Conservation (phyloP, 2,329 filamentous ascomycete species). For the Pseudocercospora cruenta region DNA sequence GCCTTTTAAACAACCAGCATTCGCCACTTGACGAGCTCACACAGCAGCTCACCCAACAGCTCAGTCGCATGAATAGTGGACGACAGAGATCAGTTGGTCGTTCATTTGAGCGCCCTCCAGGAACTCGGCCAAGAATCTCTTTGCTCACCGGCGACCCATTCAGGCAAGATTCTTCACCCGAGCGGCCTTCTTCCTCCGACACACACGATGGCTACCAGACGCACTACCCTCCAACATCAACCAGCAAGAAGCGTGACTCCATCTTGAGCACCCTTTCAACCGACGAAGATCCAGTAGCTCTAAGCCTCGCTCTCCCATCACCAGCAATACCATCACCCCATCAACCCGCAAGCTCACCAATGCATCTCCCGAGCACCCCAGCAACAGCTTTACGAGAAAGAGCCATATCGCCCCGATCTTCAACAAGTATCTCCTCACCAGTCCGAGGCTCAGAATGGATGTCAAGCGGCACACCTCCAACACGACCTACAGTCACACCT, state of each 20-base stretch:
- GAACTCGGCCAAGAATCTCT: conserved; percentile 19
- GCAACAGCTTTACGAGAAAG: conserved; percentile 8
- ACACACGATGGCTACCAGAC: neutral
- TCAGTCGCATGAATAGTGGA: conserved; percentile 32
- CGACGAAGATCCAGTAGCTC: conserved; percentile 22
- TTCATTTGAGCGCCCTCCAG: conserved; percentile 28
- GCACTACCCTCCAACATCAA: neutral
- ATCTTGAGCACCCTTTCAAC: neutral
- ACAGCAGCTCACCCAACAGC: conserved; percentile 34
- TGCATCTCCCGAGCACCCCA: neutral
- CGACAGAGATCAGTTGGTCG: conserved; percentile 32
- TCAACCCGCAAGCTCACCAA: neutral
- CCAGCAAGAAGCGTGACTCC: conserved; percentile 10
- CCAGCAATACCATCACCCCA: conserved; percentile 18
- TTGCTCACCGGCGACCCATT: conserved; percentile 31
- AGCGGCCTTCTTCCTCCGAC: neutral
- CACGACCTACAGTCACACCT: conserved; percentile 21
- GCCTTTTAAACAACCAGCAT: conserved; percentile 25
- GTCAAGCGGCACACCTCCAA: conserved; percentile 3
- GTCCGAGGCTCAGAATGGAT: conserved; percentile 4
- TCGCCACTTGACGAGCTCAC: conserved; percentile 40
- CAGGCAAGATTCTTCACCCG: conserved; percentile 10
- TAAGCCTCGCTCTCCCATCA: conserved; percentile 28
- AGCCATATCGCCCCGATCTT: neutral
- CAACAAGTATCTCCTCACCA: neutral